Percentiles rank a stretch among this genome's conserved stretches.
These are phyloP conservation scores for Heliamphora exappendiculata DNA, from an alignment of 148 eudicot species.

Conservation along the genomic window DNA sequence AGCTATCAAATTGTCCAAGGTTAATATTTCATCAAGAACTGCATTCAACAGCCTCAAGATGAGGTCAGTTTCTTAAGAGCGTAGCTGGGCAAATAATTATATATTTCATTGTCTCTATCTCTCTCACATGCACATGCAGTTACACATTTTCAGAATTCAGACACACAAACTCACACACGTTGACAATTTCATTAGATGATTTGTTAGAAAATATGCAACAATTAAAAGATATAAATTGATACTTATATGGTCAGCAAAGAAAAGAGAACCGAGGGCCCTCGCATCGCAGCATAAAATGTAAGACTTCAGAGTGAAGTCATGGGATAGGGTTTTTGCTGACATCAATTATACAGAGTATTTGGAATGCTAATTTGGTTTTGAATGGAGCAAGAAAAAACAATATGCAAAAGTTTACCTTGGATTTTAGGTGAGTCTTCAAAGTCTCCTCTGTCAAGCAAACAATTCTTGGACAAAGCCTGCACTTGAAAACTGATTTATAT, in stretches of 20 bases:
- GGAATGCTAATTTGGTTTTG: background rate
- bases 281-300: background rate
- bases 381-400: slow-evolving; percentile 7
- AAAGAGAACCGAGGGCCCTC: background rate
- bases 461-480: slow-evolving; percentile 86
- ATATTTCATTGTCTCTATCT: background rate
- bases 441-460: slow-evolving; percentile 82
- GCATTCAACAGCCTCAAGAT: background rate
- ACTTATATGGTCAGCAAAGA: background rate
- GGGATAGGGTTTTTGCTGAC: background rate
- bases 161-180: background rate
- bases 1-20: background rate
- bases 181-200: background rate
- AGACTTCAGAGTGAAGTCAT: background rate
- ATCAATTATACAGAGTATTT: background rate
- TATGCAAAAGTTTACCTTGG: slow-evolving; percentile 45
- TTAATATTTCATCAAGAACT: background rate
- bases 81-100: background rate
- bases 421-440: slow-evolving; percentile 63
- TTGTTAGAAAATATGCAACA: background rate
- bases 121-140: background rate
- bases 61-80: background rate
- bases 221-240: background rate
- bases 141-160: background rate
- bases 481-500: slow-evolving; percentile 78